A percentile compares a stretch with the other conserved stretches of the same genome.
Conservation (phyloP, 805 yeast genomes). For the Scheffersomyces stipitis region DNA sequence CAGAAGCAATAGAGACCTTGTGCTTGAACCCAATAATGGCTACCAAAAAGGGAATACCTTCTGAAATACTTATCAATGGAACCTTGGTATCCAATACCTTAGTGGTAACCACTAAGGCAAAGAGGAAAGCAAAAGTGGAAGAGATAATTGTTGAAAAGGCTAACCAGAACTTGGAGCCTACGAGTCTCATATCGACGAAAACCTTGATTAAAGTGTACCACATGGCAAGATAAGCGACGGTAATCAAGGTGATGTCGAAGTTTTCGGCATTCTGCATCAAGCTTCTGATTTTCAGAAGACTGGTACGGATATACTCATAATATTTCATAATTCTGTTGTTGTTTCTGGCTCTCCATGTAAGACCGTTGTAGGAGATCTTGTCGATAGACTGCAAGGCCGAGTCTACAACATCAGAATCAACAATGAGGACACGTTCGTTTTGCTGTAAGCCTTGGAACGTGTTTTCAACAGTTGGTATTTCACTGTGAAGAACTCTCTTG, state of each 20-base stretch:
- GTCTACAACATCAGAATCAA: slow-evolving; percentile 28
- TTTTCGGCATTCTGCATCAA: slow-evolving; percentile 73
- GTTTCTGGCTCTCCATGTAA: slow-evolving; percentile 62
- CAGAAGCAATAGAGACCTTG: slow-evolving; percentile 68
- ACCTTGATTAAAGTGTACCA: slow-evolving; percentile 75
- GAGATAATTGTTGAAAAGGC: slow-evolving; percentile 76
- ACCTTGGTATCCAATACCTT: slow-evolving; percentile 58
- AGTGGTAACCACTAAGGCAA: slow-evolving; percentile 66
- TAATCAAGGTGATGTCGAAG: slow-evolving; percentile 77
- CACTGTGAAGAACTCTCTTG: slow-evolving; percentile 41
- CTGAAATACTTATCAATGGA: slow-evolving; percentile 73
- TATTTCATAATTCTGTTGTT: slow-evolving; percentile 56
- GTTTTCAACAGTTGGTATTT: slow-evolving; percentile 42
- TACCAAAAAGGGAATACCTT: slow-evolving; percentile 91
- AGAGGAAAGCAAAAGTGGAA: slow-evolving; percentile 78
- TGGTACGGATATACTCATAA: slow-evolving; percentile 48
- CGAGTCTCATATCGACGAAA: slow-evolving; percentile 69
- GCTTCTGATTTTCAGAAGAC: slow-evolving; percentile 39
- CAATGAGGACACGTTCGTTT: slow-evolving; percentile 43
- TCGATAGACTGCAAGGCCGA: slow-evolving; percentile 22
- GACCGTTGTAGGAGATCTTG: slow-evolving; percentile 38
- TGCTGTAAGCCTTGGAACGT: slow-evolving; percentile 40
- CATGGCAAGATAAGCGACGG: slow-evolving; percentile 85
- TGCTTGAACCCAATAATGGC: slow-evolving; percentile 91
- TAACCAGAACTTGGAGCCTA: slow-evolving; percentile 88